phyloP scores from a whole-genome alignment of 2,329 filamentous ascomycete species.

The Calonectria crousiana region DNA sequence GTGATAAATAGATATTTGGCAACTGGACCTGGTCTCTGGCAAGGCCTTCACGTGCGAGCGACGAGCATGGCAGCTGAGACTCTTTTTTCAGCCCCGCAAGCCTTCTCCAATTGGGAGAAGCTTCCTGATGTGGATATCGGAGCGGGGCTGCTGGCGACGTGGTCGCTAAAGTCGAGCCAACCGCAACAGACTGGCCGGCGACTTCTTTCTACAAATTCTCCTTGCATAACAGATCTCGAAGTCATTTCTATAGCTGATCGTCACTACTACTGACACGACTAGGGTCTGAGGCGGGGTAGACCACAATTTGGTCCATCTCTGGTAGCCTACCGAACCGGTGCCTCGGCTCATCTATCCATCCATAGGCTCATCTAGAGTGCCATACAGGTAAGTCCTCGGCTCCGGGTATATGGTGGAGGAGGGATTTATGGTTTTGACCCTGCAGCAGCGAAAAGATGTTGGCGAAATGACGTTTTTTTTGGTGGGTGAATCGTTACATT shows the following conservation, averaged over 20 bases:
- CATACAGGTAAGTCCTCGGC: not conserved
- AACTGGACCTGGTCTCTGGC: not conserved
- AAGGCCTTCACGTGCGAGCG: not conserved
- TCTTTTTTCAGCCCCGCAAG: not conserved
- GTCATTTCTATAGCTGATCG: not conserved
- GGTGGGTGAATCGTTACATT: not conserved
- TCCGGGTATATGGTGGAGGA: not conserved
- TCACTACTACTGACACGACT: not conserved
- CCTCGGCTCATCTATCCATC: not conserved
- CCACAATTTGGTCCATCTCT: not conserved
- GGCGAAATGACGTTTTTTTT: not conserved
- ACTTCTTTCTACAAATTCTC: not conserved
- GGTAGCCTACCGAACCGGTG: not conserved
- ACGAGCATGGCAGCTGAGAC: not conserved
- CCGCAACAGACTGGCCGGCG: not conserved
- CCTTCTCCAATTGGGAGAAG: not conserved
- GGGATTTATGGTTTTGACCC: not conserved
- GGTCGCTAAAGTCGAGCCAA: not conserved
- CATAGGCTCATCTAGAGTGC: not conserved
- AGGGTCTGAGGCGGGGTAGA: not conserved
- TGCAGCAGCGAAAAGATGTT: not conserved
- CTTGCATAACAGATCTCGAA: not conserved
- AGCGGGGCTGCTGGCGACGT: not conserved
- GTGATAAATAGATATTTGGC: not conserved
- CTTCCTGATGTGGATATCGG: not conserved